Base-by-base conservation (phyloP, 257 asterid genomes). In the Nicotiana knightiana region DNA sequence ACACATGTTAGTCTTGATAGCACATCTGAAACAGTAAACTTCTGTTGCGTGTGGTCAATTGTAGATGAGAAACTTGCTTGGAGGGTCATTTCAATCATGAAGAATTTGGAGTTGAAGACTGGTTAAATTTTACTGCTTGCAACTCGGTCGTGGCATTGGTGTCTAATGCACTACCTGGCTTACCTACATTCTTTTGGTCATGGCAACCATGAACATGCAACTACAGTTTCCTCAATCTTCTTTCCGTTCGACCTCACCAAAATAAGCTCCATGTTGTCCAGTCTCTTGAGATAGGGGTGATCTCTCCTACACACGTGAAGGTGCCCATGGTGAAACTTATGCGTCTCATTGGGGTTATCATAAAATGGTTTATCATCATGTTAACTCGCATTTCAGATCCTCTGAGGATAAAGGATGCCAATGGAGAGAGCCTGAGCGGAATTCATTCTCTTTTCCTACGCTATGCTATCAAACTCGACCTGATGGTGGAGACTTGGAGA, bases 11-110 rank as follows among this genome's bases (percentile, higher is more conserved):
- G 65, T 48, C 83, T 85, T 77, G 55, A 55, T 3, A 32, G 46
- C 57, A 51, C 3, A 48, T 16, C 81, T 39, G 83, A 86, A 30
- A 35, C 84, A 1, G 65, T 83, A 12, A 81, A 85, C 82, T 87
- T 90, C 58, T 91, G 95, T 80, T 92, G 94, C 88, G 64, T 57
- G 58, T 93, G 97, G 96, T 87, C 89, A 7, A 64, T 62, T 64
- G 83, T 67, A n/a, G 97, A 92, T 46, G 90, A 91, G 81, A 88
- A 89, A 59, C 77, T 90, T 82, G 97, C 90, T 84, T 88, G 94
- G 93, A 89, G 82, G 79, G 82, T 88, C 77, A 81, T 90, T 80
- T 87, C 91, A 48, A 18, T 54, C 57, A 84, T 93, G 80, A 85
- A 89, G 87, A 82, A 81, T 57, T 59, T 88, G 79, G 76, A 48